Percentiles rank a stretch among this genome's conserved stretches.
phyloP scores from a whole-genome alignment of 768 basidiomycete genomes.

The Tricholoma saponaceum region DNA sequence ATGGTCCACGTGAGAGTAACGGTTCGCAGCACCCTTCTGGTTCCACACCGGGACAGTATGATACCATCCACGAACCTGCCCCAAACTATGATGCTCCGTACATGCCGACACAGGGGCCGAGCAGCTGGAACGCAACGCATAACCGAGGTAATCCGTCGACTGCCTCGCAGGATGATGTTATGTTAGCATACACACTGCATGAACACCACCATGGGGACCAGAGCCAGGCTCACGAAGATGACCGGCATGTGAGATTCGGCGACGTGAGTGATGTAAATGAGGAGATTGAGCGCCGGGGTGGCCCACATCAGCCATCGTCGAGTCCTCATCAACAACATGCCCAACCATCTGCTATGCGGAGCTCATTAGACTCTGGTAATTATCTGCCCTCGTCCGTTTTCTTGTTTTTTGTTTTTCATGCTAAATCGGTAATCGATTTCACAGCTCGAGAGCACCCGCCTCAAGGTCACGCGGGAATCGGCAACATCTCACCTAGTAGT shows the following conservation, averaged over 20 bases:
- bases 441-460: conserved; percentile 7
- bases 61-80: conserved; percentile 6
- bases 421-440: neutral
- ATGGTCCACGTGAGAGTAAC: conserved; percentile 18
- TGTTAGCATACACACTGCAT: conserved; percentile 35
- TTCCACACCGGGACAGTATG: neutral
- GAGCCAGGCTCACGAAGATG: conserved; percentile 1
- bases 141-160: conserved; percentile 8
- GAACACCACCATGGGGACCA: neutral
- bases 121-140: conserved; percentile 25
- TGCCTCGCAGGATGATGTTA: conserved; percentile 27
- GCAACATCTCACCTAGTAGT: conserved; percentile 3
- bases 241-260: conserved; percentile 42
- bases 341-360: neutral
- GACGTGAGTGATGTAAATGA: conserved; percentile 35
- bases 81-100: conserved; percentile 18
- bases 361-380: neutral
- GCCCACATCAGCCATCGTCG: neutral
- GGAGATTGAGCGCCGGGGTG: conserved; percentile 24
- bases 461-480: conserved; percentile 1
- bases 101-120: conserved; percentile 33
- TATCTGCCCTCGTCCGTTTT: neutral
- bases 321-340: conserved; percentile 1
- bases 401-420: neutral
- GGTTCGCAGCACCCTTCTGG: conserved; percentile 22